Base-by-base conservation (phyloP, 2,329 filamentous ascomycete species). In the Stagonosporopsis cucurbitacearum region DNA sequence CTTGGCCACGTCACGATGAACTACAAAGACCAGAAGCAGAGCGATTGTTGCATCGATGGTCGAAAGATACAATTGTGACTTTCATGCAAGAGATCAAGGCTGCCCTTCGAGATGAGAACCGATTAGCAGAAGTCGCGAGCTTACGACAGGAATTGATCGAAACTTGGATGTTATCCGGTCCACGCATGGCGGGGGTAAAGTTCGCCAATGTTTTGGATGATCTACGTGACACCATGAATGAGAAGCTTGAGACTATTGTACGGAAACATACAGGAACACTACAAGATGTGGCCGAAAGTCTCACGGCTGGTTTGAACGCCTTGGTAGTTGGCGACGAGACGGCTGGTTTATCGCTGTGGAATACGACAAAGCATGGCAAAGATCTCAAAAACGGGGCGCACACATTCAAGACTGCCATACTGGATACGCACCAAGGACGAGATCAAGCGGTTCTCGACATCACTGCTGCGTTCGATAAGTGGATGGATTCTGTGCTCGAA, bases 1-100 rank as follows among this genome's bases (percentile, higher is more conserved):
- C 93, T 0, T 96, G 92, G 78, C 90, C 96, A 32, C 87, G 90
- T 26, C 88, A 96, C 65, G 91, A 93, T 62, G 90, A 95, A 62
- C 65, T 82, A 5, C 69, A 77, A 22, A 59, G 70, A 26, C 52
- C 71, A 2, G 78, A 81, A 17, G 78, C 74, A 6, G 75, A 78
- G 53, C 75, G 68, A 19, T 67, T 79, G 46, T 58, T 77, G 23
- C 72, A 73, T 40, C 63, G 66, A 35, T 80, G 76, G 78, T 77
- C 73, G 8, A 75, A 68, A 55, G 70, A 74, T 43, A 75, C 75
- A 22, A 72, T 78, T 19, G 57, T 66, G 5, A 59, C 64, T 7
- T 75, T 80, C 50, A 71, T 90, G 1, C 75, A 82, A n/a, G 88
- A 88, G 0, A 78, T 92, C 25, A 80, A 82, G 45, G 81, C 81